phyloP scores from a whole-genome alignment of 2,329 filamentous ascomycete genomes.

The Periconia sp. region DNA sequence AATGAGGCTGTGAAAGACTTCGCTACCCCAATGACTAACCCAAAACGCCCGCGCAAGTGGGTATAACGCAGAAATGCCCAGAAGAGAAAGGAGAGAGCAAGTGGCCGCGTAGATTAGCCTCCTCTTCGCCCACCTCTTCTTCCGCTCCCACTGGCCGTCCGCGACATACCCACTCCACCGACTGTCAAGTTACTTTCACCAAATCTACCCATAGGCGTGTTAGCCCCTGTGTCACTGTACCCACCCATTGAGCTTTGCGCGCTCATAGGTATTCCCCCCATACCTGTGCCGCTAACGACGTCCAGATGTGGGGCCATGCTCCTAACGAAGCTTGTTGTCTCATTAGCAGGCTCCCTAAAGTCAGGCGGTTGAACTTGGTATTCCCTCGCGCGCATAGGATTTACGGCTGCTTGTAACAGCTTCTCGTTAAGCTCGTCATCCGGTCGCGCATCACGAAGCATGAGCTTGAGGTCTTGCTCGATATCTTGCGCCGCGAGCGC shows the following conservation, averaged over 20 bases:
- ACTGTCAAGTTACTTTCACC: constrained; percentile 36
- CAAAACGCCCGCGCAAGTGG: no score
- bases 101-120: constrained; percentile 1
- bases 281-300: constrained; percentile 21
- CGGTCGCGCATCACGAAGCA: constrained; percentile 47
- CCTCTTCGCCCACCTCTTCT: constrained; percentile 36
- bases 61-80: constrained; percentile 14
- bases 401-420: constrained; percentile 43
- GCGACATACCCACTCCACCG: constrained; percentile 42
- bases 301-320: constrained; percentile 40
- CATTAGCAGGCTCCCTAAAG: constrained; percentile 35
- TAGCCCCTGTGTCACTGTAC: constrained; percentile 42
- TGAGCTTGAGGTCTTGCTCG: constrained; percentile 57
- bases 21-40: no score
- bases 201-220: constrained; percentile 42
- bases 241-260: constrained; percentile 46
- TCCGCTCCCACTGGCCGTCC: constrained; percentile 46
- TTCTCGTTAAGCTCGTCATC: constrained; percentile 48
- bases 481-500: constrained; percentile 51
- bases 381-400: constrained; percentile 23
- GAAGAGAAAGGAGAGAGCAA: not conserved
- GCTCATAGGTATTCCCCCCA: constrained; percentile 49
- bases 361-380: constrained; percentile 38
- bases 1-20: no score
- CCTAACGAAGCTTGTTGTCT: constrained; percentile 40